Evolutionary conservation across 768 basidiomycete genomes (phyloP), one percentile per base, ranked within the genome.

Genomic region (Lactarius sp.): DNA sequence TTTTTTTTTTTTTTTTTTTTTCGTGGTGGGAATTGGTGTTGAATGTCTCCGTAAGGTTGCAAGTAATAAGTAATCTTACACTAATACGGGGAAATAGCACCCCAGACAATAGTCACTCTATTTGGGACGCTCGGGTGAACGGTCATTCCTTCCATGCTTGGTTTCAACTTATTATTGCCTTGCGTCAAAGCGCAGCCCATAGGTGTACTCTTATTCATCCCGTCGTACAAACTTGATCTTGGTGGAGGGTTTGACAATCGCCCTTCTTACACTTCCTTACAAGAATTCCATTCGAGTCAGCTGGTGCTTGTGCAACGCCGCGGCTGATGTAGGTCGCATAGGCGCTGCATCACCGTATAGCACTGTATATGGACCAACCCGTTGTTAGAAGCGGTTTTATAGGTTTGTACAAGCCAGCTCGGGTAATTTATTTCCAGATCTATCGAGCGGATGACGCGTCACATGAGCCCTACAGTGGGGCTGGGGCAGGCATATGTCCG

Each of bases 251-350:
- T 63, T 82, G 6, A 72, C 78, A 7, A 75, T 79, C 2, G 80
- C 76, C 27, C 72, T 82, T 16, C 70, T 82, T 16, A 80, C 77
- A 33, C 81, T 74, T 67, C 80, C 81, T 73, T 80, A 80, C 63
- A 78, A 78, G 14, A 81, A 82, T 65, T 78, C 81, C 2, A 81
- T 83, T 44, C 80, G 83, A 72, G 81, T 84, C 9, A 82, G 73
- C 22, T 85, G 82, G 84, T 82, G 81, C 66, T 85, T 83, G 14
- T 79, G 83, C 34, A 85, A 85, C 62, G 76, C 83, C 0, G 84
- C 83, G 27, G 82, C 78, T 2, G 84, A 85, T 12, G 82, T 83
- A 7, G 82, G 81, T 61, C 76, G 83, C 13, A 85, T 83, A 0
- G 83, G 85, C 54, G 83, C 82, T 57, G 83, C 81, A 0, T 84